Base-by-base conservation (phyloP, 768 basidiomycete genomes). In the Gelatoporia subvermispora region DNA sequence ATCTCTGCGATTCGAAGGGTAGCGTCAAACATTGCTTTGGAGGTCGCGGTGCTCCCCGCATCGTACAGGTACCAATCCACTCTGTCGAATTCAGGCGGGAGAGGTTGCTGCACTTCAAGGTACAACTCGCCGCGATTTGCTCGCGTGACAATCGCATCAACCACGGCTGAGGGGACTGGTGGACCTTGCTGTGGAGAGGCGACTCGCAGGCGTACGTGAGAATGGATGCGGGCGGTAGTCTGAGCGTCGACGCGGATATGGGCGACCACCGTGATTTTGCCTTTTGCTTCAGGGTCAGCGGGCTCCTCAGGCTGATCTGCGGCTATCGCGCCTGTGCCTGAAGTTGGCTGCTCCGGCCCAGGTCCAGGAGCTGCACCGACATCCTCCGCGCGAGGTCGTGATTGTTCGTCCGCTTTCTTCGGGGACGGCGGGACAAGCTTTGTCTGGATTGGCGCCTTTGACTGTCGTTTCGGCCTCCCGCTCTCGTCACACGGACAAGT, bases 61-160 rank as follows among this genome's bases (percentile, higher is more conserved):
- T 79, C 66, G 43, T 81, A 85, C 60, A 85, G 61, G 39, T 74
- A 77, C 83, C 83, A 86, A 36, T 82, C 75, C 72, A 85, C 83
- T 13, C 49, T 58, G 25, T 71, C 67, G 58, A 73, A 72, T 58
- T 86, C 83, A 0, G 82, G 82, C 1, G 84, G 83, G 11, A 78
- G 74, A 3, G 76, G 75, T 53, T 83, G 77, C 22, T 77, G 63
- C 20, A 84, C 56, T 35, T 76, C 68, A 24, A 85, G 72, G 35
- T 68, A 73, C 15, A 83, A 52, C 54, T 84, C 78, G 1, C 82
- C 82, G 48, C 73, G 73, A 25, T 59, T 44, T 1, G 79, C 72
- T 43, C 75, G 70, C 11, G 72, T 64, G n/a, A 84, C 81, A n/a
- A 82, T 58, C 0, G 79, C 84, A 53, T 84, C 84, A 28, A 84